A percentile compares a stretch with the other conserved stretches of the same genome.
phyloP scores from a whole-genome alignment of 2,329 filamentous ascomycete genomes.

The Colletotrichum sp. region DNA sequence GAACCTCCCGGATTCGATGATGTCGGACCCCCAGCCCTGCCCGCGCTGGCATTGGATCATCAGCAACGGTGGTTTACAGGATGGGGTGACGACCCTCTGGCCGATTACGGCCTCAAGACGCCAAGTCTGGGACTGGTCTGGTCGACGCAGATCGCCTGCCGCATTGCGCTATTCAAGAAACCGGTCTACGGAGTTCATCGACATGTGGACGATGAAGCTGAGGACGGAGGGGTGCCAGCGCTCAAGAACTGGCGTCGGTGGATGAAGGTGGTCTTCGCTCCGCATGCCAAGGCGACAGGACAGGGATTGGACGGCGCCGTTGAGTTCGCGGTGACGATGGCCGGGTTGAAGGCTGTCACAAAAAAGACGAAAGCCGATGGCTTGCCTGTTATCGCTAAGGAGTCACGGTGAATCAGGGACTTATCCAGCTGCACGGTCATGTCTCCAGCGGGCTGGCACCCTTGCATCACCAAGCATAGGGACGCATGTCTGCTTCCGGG shows the following conservation, averaged over 20 bases:
- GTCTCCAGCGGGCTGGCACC: background rate
- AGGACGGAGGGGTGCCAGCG: constrained; percentile 46
- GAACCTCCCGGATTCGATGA: constrained; percentile 46
- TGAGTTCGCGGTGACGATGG: constrained; percentile 78
- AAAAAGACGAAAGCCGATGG: constrained; percentile 9
- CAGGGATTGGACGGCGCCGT: constrained; percentile 56
- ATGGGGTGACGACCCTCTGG: constrained; percentile 77
- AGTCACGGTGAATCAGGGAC: background rate
- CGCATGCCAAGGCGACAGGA: constrained; percentile 67
- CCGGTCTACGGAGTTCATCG: constrained; percentile 52
- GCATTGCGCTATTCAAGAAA: constrained; percentile 80
- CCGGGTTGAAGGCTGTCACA: constrained; percentile 56
- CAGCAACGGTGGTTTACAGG: constrained; percentile 96
- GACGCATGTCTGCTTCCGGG: background rate
- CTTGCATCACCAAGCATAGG: background rate
- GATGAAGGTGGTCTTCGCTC: constrained; percentile 90
- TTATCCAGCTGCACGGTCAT: background rate
- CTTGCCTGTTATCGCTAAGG: background rate
- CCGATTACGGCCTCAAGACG: constrained; percentile 69
- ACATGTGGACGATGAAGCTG: constrained; percentile 43
- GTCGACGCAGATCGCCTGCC: constrained; percentile 85
- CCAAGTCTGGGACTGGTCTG: constrained; percentile 88
- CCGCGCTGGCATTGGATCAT: constrained; percentile 78
- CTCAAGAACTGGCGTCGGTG: constrained; percentile 72
- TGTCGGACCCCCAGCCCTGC: constrained; percentile 37